phyloP scores from a whole-genome alignment of 1,139 yeast genomes.

The Taphrina deformans region DNA sequence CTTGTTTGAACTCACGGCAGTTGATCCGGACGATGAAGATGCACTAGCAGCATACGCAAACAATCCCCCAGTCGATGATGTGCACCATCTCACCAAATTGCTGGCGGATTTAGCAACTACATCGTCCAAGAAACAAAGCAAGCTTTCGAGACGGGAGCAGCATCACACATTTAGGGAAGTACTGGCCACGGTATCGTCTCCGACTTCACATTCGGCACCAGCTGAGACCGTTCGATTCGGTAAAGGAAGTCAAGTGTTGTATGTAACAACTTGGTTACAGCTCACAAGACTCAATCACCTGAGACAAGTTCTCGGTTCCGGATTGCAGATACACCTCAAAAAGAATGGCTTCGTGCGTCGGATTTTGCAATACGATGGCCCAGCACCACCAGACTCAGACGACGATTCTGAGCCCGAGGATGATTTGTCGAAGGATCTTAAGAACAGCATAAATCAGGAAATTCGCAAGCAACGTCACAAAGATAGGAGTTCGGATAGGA shows the following conservation, averaged over 20 bases:
- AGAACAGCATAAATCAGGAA: slow-evolving; percentile 32
- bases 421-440: slow-evolving; percentile 27
- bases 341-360: slow-evolving; percentile 38
- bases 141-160: slow-evolving; percentile 39
- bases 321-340: slow-evolving; percentile 39
- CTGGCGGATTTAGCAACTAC: slow-evolving; percentile 39
- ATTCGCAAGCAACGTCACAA: slow-evolving; percentile 32
- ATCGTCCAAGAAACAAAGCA: slow-evolving; percentile 39
- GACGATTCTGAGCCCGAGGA: slow-evolving; percentile 31
- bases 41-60: slow-evolving; percentile 21
- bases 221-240: slow-evolving; percentile 35
- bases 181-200: slow-evolving; percentile 38
- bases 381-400: slow-evolving; percentile 33
- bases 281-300: slow-evolving; percentile 38
- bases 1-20: slow-evolving; percentile 38
- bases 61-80: slow-evolving; percentile 38
- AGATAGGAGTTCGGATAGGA: slow-evolving; percentile 25
- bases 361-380: slow-evolving; percentile 38
- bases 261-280: slow-evolving; percentile 39
- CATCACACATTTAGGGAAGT: slow-evolving; percentile 41
- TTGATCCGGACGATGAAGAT: slow-evolving; percentile 36
- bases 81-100: slow-evolving; percentile 37
- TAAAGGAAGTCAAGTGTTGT: slow-evolving; percentile 33
- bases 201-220: slow-evolving; percentile 33
- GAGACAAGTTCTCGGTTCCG: slow-evolving; percentile 38